A percentile compares a stretch with the other conserved stretches of the same genome.
Conservation (phyloP, 371 early-diverging fungal genomes). For the Circinella minor region DNA sequence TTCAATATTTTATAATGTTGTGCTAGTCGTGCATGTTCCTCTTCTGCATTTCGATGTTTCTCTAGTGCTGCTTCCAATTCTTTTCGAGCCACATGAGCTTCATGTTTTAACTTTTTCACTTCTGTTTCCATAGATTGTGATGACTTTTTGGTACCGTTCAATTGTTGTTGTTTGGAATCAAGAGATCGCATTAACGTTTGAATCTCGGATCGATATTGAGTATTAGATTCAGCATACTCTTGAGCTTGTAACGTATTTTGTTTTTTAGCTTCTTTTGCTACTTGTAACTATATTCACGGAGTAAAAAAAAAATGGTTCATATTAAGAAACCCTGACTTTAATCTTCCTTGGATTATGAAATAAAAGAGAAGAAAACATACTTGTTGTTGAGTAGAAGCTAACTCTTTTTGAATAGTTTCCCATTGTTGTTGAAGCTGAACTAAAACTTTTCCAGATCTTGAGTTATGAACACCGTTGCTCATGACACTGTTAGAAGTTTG, state of each 20-base stretch:
- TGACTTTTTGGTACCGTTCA: constrained; percentile 37
- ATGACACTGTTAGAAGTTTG: constrained; percentile 14
- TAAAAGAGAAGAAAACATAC: constrained; percentile 1
- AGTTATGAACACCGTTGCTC: constrained; percentile 13
- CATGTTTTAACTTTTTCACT: constrained; percentile 44
- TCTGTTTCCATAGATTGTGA: constrained; percentile 24
- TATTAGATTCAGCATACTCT: constrained; percentile 39
- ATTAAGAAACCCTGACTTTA: too few species aligned
- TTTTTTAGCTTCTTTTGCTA: constrained; percentile 30
- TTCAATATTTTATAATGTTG: constrained; percentile 29
- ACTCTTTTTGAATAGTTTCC: constrained; percentile 22
- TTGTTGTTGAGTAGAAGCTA: constrained; percentile 21
- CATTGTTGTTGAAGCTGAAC: constrained; percentile 27
- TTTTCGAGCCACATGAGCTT: constrained; percentile 43
- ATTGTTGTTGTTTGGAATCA: constrained; percentile 42
- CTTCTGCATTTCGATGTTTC: constrained; percentile 24
- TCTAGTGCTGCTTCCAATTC: constrained; percentile 31
- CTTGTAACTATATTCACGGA: constrained; percentile 26
- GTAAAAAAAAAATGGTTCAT: background rate
- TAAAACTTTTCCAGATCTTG: constrained; percentile 27
- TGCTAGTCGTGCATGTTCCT: constrained; percentile 28
- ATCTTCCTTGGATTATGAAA: too few species aligned
- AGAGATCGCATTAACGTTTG: constrained; percentile 45
- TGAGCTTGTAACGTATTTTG: constrained; percentile 35
- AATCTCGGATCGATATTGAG: constrained; percentile 39